Base-by-base conservation (phyloP, 176 grass and related monocot species). In the Aegilops umbellulata region DNA sequence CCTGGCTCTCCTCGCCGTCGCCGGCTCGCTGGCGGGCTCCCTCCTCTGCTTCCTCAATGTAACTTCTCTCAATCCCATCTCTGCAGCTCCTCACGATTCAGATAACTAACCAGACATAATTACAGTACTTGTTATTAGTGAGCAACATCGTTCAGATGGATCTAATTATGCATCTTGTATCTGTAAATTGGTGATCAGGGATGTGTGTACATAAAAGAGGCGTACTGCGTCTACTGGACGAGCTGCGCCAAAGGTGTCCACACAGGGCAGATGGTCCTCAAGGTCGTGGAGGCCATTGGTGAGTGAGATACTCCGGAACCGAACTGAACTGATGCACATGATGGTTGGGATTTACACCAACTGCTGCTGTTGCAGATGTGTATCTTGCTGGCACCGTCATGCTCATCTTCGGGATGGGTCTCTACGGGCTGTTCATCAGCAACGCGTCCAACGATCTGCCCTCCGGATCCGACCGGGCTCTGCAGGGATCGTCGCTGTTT, bases 361-460 rank as follows among this genome's bases (percentile, higher is more conserved):
- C 53, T 57, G 53, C 19, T 8, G 19, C 65, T 86, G 41, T 10
- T 81, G 71, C 91, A 98, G 97, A 98, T 88, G 97, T 98, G 27
- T 98, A 98, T 69, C 92, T 98, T 68, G 97, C 94, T 82, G 97
- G 97, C 65, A 98, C 97, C 4, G 97, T 98, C 29, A 96, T 98
- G 97, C 74, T 98, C 36, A 98, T 98, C n/a, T 98, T 98, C 10
- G 94, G 90, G 9, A 98, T 98, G 97, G 97, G 97, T 34, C 78
- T 98, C 15, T 96, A 98, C 85, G 97, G 97, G 31, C 78, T 96
- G 38, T 98, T 98, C 88, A 94, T 98, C 80, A 98, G 97, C 88
- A 96, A 98, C 17, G 66, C 84, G 10, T 78, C 92, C 29, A 70
- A 71, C 55, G 88, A 76, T 17, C 24, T 90, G 49, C 81, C 97